A percentile compares a stretch with the other conserved stretches of the same genome.
These are phyloP conservation scores for Adenanthera pavonina DNA, from an alignment of 306 rosid genomes.

Conservation along the genomic window DNA sequence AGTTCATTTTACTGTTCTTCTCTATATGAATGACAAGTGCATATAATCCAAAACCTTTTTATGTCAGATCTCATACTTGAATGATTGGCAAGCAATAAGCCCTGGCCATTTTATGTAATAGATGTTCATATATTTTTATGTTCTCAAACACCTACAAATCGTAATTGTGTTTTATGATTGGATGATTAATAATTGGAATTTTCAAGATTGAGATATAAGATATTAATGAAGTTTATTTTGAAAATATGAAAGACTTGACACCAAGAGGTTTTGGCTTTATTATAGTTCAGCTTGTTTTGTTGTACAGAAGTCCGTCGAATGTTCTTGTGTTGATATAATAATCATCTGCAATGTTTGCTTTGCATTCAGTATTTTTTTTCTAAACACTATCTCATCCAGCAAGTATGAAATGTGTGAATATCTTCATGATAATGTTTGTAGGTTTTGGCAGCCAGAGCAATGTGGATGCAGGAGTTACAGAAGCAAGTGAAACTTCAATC, in stretches of 20 bases:
- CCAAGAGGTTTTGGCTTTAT: neutral
- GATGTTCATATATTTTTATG: no score
- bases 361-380: neutral
- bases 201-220: neutral
- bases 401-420: constrained; percentile 14
- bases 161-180: no score
- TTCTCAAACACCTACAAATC: no score
- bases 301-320: constrained; percentile 2
- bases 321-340: constrained; percentile 10
- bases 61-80: neutral
- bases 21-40: neutral
- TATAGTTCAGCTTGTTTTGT: constrained; percentile 24
- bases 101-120: neutral
- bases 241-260: neutral
- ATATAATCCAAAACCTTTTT: neutral
- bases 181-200: neutral
- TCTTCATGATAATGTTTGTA: constrained; percentile 46
- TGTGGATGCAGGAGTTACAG: constrained; percentile 97
- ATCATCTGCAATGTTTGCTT: constrained; percentile 22
- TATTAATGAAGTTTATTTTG: neutral
- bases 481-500: constrained; percentile 62
- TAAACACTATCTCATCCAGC: constrained; percentile 4
- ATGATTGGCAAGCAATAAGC: neutral
- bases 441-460: constrained; percentile 85
- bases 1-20: neutral